Base-by-base conservation (phyloP, 2,329 filamentous ascomycete genomes). In the Talaromyces sp. region DNA sequence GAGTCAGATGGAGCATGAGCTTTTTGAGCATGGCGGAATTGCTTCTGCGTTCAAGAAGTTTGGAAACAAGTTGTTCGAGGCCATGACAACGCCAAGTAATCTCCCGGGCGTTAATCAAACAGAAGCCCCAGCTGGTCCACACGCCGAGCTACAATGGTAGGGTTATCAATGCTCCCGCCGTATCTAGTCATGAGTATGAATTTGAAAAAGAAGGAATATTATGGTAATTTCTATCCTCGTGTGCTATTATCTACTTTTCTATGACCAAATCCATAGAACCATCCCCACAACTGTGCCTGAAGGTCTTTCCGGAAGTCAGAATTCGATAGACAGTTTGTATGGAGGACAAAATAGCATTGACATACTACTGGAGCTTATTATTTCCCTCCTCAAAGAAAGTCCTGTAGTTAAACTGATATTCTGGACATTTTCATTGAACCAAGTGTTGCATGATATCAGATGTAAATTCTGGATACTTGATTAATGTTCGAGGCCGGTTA, bases 21-120 rank as follows among this genome's bases (percentile, higher is more conserved):
- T 80, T 7, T 73, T 71, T 43, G 67, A 72, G 26, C 61, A 71
- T 19, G 75, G 76, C 0, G 77, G 76, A 2, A 71, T 79, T 50
- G 69, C 70, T 1, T 70, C 71, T n/a, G 76, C 76, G 1, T 80
- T 77, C 64, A 66, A 67, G 11, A 71, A 70, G 43, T 77, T 75
- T 65, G 75, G 75, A 2, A 77, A 73, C 32, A 64, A 62, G 13
- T 54, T 76, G 13, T 75, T 74, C 32, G 66, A 71, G 52, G 65
- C 52, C 11, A 66, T 72, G 56, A 63, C 52, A 13, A 9, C 56
- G 21, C 57, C 57, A 7, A 67, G 62, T n/a, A 58, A 56, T 27
- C 52, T 63, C 7, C 29, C 55, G 1, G 54, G 49, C 13, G 27
- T 10, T 7, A 51, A 29, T 31, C 10, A 31, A 10, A 4, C 35